Evolutionary conservation across 768 basidiomycete species (phyloP).

Genomic region (Termitomyces sp.): DNA sequence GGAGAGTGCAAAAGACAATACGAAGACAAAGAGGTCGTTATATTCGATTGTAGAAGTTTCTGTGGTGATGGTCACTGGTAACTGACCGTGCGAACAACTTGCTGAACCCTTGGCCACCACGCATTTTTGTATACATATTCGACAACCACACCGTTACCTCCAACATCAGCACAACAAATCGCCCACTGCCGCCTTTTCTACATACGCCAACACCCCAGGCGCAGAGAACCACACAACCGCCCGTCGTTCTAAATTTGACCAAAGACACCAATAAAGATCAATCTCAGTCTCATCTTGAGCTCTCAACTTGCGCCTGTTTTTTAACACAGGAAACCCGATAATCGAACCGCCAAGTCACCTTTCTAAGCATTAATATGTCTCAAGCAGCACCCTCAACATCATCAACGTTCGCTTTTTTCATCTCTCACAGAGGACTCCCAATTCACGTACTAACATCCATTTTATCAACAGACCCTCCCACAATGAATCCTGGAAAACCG

Average conservation of each 20-base stretch:
- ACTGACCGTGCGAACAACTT: conserved; percentile 10
- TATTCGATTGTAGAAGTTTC: not conserved
- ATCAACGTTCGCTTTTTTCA: conserved; percentile 21
- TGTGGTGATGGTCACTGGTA: not conserved
- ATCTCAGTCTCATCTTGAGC: conserved; percentile 8
- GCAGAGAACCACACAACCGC: not conserved
- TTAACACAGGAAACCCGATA: conserved; percentile 3
- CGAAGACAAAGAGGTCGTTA: not conserved
- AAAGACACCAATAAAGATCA: conserved; percentile 1
- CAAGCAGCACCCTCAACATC: conserved; percentile 26
- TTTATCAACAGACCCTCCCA: conserved; percentile 23
- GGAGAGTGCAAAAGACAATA: not conserved
- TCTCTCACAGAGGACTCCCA: not conserved
- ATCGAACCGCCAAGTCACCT: not conserved
- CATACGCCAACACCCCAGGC: not conserved
- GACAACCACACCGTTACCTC: not conserved
- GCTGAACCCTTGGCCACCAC: conserved; percentile 2
- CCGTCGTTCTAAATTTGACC: not conserved
- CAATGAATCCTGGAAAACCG: conserved; percentile 61
- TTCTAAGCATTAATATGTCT: conserved; percentile 17
- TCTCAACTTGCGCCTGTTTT: not conserved
- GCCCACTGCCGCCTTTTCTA: not conserved
- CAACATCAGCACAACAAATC: not conserved
- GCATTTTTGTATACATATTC: conserved; percentile 2
- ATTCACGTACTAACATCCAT: not conserved